A percentile compares a stretch with the other conserved stretches of the same genome.
phyloP scores from a whole-genome alignment of 805 yeast species.

The Kazachstania bromeliacearum region DNA sequence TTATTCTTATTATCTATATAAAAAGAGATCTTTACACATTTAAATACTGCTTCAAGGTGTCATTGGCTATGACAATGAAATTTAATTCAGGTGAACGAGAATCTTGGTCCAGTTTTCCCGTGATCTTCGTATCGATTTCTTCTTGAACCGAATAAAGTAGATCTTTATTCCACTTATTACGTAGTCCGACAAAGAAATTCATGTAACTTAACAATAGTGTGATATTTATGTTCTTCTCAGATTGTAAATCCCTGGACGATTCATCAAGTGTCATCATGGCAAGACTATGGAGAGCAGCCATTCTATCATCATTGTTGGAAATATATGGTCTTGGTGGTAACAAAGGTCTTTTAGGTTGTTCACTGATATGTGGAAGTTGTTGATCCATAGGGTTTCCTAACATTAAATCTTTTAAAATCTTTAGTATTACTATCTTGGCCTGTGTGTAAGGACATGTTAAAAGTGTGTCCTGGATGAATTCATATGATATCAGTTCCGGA shows the following conservation, averaged over 20 bases:
- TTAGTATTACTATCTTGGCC: constrained; percentile 50
- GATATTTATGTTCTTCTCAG: constrained; percentile 5
- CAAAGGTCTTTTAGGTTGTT: constrained; percentile 7
- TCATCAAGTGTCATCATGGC: constrained; percentile 32
- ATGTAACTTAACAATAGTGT: constrained; percentile 40
- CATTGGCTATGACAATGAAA: constrained; percentile 24
- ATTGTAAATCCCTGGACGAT: constrained; percentile 7
- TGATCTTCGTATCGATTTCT: constrained; percentile 5
- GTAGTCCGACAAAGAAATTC: constrained; percentile 40
- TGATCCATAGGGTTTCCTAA: constrained; percentile 21
- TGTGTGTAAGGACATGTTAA: constrained; percentile 56
- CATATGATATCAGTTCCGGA: constrained; percentile 48
- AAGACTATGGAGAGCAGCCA: constrained; percentile 35
- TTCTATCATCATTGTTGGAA: constrained; percentile 34
- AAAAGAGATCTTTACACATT: no score
- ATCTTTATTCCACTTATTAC: constrained; percentile 24
- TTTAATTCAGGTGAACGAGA: constrained; percentile 21
- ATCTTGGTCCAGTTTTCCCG: constrained; percentile 15
- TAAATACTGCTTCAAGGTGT: constrained; percentile 10
- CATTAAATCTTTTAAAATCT: constrained; percentile 60
- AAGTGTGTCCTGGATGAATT: constrained; percentile 56
- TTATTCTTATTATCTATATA: no score
- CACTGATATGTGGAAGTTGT: no score
- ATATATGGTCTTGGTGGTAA: constrained; percentile 35
- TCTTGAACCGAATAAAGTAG: constrained; percentile 27